Percentiles rank a stretch among this genome's conserved stretches.
These are phyloP conservation scores for Takakia lepidozioides DNA, from an alignment of 225 moss, liverwort and hornwort genomes.

Conservation along the genomic window DNA sequence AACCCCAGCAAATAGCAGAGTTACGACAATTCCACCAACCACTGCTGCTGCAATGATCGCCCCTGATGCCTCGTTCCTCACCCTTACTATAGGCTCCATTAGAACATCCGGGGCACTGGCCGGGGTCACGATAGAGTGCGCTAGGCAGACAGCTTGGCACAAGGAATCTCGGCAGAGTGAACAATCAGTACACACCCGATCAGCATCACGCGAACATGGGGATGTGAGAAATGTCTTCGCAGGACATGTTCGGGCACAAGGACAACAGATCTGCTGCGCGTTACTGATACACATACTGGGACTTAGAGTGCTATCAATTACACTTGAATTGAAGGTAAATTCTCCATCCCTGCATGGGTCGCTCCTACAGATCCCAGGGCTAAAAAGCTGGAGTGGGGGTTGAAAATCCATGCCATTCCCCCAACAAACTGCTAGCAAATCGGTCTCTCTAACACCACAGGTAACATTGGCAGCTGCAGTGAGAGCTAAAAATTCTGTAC, in stretches of 20 bases:
- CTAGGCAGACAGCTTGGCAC: constrained; percentile 25
- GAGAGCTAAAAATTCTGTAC: constrained; percentile 28
- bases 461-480: constrained; percentile 45
- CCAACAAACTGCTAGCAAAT: constrained; percentile 48
- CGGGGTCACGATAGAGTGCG: neutral
- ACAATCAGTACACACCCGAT: constrained; percentile 38
- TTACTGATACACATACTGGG: constrained; percentile 32
- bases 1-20: constrained; percentile 11
- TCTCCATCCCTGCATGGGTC: constrained; percentile 18
- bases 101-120: neutral
- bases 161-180: constrained; percentile 21
- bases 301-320: constrained; percentile 19
- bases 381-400: constrained; percentile 54
- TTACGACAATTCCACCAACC: constrained; percentile 20
- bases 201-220: constrained; percentile 20
- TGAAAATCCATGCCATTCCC: constrained; percentile 34
- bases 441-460: constrained; percentile 49
- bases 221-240: constrained; percentile 27
- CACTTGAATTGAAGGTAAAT: constrained; percentile 43
- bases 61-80: constrained; percentile 8
- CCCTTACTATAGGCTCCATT: neutral
- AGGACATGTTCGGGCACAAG: constrained; percentile 40
- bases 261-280: constrained; percentile 35
- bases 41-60: constrained; percentile 30
- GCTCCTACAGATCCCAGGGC: constrained; percentile 40